These are phyloP conservation scores for Globisporangium lucens DNA, from an alignment of 352 stramenopile genomes.

Conservation along the genomic window DNA sequence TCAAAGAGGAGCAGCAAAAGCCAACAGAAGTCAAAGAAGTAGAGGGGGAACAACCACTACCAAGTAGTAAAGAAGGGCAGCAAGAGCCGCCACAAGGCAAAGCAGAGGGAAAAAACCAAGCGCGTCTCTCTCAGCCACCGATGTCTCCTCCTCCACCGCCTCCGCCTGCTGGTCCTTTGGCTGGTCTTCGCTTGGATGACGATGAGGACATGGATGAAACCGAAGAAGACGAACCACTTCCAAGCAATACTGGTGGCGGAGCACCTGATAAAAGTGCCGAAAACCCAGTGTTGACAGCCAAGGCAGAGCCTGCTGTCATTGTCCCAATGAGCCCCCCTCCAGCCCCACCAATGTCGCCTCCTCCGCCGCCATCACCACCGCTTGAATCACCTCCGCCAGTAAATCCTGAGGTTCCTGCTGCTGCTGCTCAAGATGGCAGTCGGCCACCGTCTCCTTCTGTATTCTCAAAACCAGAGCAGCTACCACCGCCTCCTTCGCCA, in stretches of 20 bases:
- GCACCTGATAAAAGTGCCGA: not conserved
- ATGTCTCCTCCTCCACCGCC: not conserved
- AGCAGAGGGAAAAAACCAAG: not conserved
- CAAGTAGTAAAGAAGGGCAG: constrained; percentile 23
- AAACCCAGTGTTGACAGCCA: not conserved
- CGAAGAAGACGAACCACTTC: constrained; percentile 65
- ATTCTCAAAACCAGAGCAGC: constrained; percentile 29
- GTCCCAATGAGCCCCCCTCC: constrained; percentile 34
- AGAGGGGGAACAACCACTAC: constrained; percentile 30
- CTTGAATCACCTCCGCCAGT: constrained; percentile 22
- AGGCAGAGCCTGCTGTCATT: not conserved
- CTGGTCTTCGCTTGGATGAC: constrained; percentile 14
- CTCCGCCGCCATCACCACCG: constrained; percentile 37
- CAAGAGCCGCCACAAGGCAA: not conserved
- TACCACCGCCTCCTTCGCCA: not conserved
- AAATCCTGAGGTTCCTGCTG: not conserved
- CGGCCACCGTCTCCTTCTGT: constrained; percentile 37
- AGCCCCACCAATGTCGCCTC: constrained; percentile 45
- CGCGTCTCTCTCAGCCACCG: not conserved
- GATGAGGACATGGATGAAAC: constrained; percentile 43
- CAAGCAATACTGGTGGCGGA: constrained; percentile 10
- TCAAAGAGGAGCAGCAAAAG: constrained; percentile 16
- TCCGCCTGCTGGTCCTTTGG: not conserved
- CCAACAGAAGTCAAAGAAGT: not conserved
- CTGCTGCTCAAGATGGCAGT: constrained; percentile 14